phyloP scores from a whole-genome alignment of 495 filamentous ascomycete species.

The Cudoniella acicularis region DNA sequence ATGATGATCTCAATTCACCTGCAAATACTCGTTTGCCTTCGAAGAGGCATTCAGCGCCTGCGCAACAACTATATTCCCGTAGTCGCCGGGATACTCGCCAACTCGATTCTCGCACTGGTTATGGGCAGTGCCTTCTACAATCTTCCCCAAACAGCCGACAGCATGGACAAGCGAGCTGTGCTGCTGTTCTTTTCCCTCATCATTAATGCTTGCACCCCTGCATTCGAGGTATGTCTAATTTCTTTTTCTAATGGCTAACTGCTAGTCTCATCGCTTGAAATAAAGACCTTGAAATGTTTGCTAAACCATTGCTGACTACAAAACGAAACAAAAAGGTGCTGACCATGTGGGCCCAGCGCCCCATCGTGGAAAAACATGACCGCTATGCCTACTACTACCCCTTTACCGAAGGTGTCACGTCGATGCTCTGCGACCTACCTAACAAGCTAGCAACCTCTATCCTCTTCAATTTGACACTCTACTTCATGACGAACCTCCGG shows the following conservation, averaged over 20 bases:
- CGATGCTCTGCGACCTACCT: slow-evolving; percentile 70
- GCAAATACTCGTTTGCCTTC: background rate
- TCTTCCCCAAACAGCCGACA: slow-evolving; percentile 52
- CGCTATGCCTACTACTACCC: slow-evolving; percentile 80
- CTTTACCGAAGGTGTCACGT: slow-evolving; percentile 68
- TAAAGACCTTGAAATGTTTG: no score
- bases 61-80: background rate
- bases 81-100: slow-evolving; percentile 67
- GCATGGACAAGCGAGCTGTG: slow-evolving; percentile 36
- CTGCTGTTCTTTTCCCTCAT: slow-evolving; percentile 67
- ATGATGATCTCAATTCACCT: background rate
- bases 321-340: slow-evolving; percentile 63
- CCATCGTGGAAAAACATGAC: slow-evolving; percentile 76
- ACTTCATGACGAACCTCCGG: slow-evolving; percentile 67
- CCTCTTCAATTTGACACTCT: slow-evolving; percentile 69
- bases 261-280: no score
- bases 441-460: slow-evolving; percentile 63
- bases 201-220: slow-evolving; percentile 76
- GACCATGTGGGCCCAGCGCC: slow-evolving; percentile 60
- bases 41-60: background rate
- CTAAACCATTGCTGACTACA: no score
- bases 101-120: slow-evolving; percentile 46
- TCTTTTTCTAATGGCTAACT: background rate
- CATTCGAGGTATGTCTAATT: slow-evolving; percentile 63
- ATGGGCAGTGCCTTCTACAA: slow-evolving; percentile 41